Evolutionary conservation across 441 rosid species (phyloP), one percentile per base, ranked within the genome.

Genomic region (Iberis amara): DNA sequence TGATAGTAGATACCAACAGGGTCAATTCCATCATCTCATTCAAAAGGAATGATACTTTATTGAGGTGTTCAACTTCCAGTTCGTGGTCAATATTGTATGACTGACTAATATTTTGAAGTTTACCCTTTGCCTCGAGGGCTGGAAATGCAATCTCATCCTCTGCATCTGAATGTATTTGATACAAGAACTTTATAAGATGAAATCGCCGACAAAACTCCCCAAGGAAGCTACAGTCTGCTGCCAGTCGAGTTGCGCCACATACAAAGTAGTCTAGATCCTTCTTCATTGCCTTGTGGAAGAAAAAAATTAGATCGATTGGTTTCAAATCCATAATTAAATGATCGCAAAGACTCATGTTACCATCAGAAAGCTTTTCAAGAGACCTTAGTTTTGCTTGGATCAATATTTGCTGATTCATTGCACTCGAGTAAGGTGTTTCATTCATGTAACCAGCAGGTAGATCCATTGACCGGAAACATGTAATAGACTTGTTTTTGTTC

Each of bases 111-210:
- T 85, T 81, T 64, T 58, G 73, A 49, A 73, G 63, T 62, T 75
- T 61, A 24, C 81, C 82, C 68, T 79, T 76, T 12, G 79, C 79
- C 69, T 88, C 89, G 41, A 88, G 40, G 30, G 85, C 86, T 50
- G 96, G 96, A 71, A 88, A 85, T 38, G 80, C 84, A 24, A 79
- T 65, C 68, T 82, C 86, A 65, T 85, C 96, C 65, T 88, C 94
- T 2, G 81, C 73, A 50, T 72, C 74, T 11, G 83, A 76, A 40
- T 82, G 94, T 47, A 82, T 73, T 68, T 68, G 79, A 72, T 72
- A 68, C 24, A 77, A 69, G 58, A 65, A 61, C 51, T 50, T 65
- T 71, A 88, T 57, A 26, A 79, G 80, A 52, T 74, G 69, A 69
- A 81, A 88, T 9, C 68, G 79, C 45, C 64, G 61, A 43, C 59